phyloP scores from a whole-genome alignment of 306 rosid genomes.

The Glycine soja region DNA sequence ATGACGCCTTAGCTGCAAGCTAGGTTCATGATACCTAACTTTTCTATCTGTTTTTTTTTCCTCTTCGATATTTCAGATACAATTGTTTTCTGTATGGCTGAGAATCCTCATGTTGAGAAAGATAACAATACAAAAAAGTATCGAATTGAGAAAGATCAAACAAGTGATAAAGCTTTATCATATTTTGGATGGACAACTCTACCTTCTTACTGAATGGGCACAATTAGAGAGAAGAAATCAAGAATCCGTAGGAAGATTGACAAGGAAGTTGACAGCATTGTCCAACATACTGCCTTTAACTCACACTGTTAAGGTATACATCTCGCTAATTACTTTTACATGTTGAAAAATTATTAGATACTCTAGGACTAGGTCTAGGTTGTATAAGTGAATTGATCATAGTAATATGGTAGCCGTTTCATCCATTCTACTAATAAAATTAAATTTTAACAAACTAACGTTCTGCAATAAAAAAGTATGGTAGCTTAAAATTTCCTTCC shows the following conservation, averaged over 20 bases:
- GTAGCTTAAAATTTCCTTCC: neutral
- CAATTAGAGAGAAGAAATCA: constrained; percentile 68
- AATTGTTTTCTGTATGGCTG: constrained; percentile 62
- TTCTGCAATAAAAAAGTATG: too few relatives aligned
- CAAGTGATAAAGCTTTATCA: constrained; percentile 58
- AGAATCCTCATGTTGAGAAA: constrained; percentile 58
- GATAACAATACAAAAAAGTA: constrained; percentile 53
- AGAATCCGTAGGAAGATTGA: constrained; percentile 62
- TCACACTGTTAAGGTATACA: constrained; percentile 64
- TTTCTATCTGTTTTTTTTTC: too few relatives aligned
- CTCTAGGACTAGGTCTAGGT: too few relatives aligned
- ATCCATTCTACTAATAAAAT: too few relatives aligned
- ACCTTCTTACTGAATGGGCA: constrained; percentile 64
- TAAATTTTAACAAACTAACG: too few relatives aligned
- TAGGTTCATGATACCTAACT: too few relatives aligned
- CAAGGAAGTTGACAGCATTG: constrained; percentile 59
- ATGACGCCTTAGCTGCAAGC: too few relatives aligned
- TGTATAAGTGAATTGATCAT: too few relatives aligned
- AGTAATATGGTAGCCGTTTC: too few relatives aligned
- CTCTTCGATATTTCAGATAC: constrained; percentile 49
- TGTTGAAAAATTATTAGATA: too few relatives aligned
- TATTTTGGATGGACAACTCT: constrained; percentile 62
- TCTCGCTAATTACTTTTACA: too few relatives aligned
- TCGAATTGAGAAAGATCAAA: constrained; percentile 55
- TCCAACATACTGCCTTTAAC: constrained; percentile 59